Evolutionary conservation across 352 stramenopile species (phyloP).

Genomic region (Phytophthora fragariae): DNA sequence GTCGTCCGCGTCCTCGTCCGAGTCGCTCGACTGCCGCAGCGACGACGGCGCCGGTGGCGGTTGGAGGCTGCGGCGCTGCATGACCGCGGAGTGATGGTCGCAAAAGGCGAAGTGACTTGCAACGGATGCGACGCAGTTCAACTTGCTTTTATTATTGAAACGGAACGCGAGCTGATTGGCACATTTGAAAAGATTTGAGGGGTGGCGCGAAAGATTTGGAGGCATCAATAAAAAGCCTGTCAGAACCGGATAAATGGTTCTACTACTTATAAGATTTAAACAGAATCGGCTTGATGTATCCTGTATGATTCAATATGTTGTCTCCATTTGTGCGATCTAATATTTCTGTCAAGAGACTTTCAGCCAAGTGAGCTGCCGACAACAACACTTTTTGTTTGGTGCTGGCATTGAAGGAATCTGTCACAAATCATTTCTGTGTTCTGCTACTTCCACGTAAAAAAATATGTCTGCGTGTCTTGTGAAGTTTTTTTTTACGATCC

Average conservation of each 20-base stretch:
- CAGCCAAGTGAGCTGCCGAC: background rate
- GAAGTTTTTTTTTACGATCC: too few species aligned
- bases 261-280: background rate
- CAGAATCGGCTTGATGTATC: too few species aligned
- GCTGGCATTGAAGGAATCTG: background rate
- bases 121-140: conserved; percentile 26
- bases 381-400: too few species aligned
- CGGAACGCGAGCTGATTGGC: conserved; percentile 26
- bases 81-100: conserved; percentile 18
- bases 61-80: conserved; percentile 16
- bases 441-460: too few species aligned
- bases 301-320: too few species aligned
- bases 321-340: background rate
- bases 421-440: background rate
- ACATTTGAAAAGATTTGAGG: conserved; percentile 21
- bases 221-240: background rate
- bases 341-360: background rate
- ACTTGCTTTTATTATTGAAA: conserved; percentile 29
- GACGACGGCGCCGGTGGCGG: conserved; percentile 8
- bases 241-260: background rate
- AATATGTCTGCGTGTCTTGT: too few species aligned
- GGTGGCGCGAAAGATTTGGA: conserved; percentile 15
- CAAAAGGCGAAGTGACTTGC: conserved; percentile 20
- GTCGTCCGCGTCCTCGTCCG: conserved; percentile 34
- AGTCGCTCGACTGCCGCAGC: conserved; percentile 1